phyloP scores from a whole-genome alignment of 441 rosid species.

The Populus trichocarpa region DNA sequence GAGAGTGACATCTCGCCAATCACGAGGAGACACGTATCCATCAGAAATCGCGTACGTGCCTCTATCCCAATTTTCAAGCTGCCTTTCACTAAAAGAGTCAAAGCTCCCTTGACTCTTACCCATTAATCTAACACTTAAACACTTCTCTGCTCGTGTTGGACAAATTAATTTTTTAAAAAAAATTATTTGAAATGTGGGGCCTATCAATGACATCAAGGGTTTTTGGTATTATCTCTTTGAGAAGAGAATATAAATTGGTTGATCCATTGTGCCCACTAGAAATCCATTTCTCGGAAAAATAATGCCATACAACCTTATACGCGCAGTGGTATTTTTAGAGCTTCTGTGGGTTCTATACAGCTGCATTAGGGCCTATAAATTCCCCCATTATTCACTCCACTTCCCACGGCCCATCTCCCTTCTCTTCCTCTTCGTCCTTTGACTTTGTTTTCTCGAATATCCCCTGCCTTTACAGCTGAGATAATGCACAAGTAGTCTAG shows the following conservation, averaged over 20 bases:
- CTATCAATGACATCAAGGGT: background rate
- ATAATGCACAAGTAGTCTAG: too few species aligned
- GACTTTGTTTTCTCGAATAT: background rate
- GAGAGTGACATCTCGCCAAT: slow-evolving; percentile 9
- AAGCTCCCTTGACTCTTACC: background rate
- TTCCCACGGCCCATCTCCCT: background rate
- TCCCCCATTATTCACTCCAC: background rate
- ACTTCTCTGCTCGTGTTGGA: background rate
- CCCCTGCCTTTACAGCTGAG: too few species aligned
- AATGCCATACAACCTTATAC: background rate
- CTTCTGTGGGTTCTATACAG: background rate
- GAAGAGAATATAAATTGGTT: background rate
- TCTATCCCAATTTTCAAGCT: background rate
- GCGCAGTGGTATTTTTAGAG: background rate
- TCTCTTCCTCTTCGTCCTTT: background rate
- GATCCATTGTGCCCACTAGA: background rate
- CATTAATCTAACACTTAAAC: background rate
- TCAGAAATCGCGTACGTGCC: background rate
- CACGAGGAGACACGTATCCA: background rate
- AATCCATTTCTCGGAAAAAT: background rate
- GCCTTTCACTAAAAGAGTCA: background rate
- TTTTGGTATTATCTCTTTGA: background rate
- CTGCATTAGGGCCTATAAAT: background rate
- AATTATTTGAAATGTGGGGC: background rate
- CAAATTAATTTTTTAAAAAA: too few species aligned